Percentiles rank a stretch among this genome's conserved stretches.
Conservation (phyloP, 176 grass and related monocot genomes). For the Eleusine coracana region DNA sequence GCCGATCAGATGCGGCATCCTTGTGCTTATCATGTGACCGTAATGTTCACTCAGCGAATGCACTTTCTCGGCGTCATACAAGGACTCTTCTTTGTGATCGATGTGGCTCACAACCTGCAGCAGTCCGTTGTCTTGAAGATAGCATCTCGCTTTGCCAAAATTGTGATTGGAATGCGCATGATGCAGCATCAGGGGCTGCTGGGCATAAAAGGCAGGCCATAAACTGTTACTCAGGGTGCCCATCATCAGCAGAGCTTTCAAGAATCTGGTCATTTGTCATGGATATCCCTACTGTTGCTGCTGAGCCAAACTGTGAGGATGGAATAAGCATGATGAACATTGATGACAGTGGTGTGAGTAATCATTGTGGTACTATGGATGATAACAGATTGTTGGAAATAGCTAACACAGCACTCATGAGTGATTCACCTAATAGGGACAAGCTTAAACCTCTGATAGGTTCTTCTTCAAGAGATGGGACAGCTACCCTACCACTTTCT, state of each 20-base stretch:
- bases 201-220: conserved; percentile 84
- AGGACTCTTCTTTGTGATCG: conserved; percentile 87
- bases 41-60: conserved; percentile 87
- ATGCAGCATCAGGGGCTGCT: conserved; percentile 46
- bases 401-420: conserved; percentile 41
- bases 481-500: conserved; percentile 33
- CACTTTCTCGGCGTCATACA: conserved; percentile 74
- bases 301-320: conserved; percentile 64
- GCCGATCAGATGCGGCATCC: conserved; percentile 82
- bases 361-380: conserved; percentile 36
- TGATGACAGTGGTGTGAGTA: conserved; percentile 52
- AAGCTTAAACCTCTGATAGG: conserved; percentile 50
- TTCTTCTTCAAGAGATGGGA: conserved; percentile 45
- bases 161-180: conserved; percentile 77
- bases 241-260: conserved; percentile 74
- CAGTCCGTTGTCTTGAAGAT: conserved; percentile 67
- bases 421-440: conserved; percentile 29
- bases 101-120: conserved; percentile 70
- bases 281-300: conserved; percentile 54
- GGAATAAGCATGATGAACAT: conserved; percentile 89
- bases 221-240: conserved; percentile 86
- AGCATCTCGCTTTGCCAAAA: conserved; percentile 80
- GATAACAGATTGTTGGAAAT: conserved; percentile 54
- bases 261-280: conserved; percentile 83
- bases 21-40: conserved; percentile 90